phyloP scores from a whole-genome alignment of 176 grass and related monocot species.

The Ampelocalamus luodianensis region DNA sequence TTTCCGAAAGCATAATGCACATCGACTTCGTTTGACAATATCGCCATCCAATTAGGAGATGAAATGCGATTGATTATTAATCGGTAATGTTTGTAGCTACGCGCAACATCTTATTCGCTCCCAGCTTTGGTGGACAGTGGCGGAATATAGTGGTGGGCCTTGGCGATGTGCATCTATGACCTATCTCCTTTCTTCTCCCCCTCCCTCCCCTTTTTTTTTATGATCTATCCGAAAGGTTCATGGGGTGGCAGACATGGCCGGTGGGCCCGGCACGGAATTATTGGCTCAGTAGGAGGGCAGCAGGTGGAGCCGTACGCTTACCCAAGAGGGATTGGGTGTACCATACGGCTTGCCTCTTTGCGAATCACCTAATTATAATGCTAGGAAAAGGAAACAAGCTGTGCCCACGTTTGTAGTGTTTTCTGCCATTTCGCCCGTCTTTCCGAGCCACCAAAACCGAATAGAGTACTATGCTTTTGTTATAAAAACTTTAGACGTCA shows the following conservation, averaged over 20 bases:
- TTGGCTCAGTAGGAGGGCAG: constrained; percentile 10
- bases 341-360: neutral
- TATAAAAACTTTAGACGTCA: neutral
- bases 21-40: constrained; percentile 33
- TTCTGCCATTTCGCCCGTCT: neutral
- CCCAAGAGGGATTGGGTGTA: constrained; percentile 36
- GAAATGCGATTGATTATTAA: neutral
- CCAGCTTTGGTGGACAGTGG: constrained; percentile 30
- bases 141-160: constrained; percentile 41
- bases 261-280: constrained; percentile 39
- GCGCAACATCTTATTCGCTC: constrained; percentile 34
- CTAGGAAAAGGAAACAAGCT: neutral
- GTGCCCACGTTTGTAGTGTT: neutral
- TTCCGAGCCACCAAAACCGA: neutral
- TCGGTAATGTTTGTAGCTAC: constrained; percentile 30
- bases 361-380: constrained; percentile 6
- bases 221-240: neutral
- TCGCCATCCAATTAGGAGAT: neutral
- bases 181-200: neutral
- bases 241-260: constrained; percentile 16
- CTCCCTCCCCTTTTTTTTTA: neutral
- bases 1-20: constrained; percentile 44
- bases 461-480: neutral
- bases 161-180: neutral
- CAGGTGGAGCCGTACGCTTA: constrained; percentile 43